phyloP scores from a whole-genome alignment of 2,329 filamentous ascomycete species.

The Sarocladium kiliense region DNA sequence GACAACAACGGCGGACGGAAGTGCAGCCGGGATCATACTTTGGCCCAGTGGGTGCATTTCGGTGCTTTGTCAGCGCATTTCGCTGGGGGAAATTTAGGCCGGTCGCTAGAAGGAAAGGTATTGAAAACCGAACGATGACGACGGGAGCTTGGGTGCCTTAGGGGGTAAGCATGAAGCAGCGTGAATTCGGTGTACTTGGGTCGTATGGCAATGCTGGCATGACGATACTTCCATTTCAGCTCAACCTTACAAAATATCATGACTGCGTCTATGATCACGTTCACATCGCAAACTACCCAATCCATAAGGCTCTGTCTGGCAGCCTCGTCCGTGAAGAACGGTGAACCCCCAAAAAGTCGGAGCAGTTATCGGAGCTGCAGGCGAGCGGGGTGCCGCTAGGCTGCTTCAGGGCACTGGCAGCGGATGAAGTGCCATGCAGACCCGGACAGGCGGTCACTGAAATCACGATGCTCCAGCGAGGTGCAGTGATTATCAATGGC shows the following conservation, averaged over 20 bases:
- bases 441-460: background rate
- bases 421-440: background rate
- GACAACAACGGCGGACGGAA: background rate
- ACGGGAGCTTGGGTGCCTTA: background rate
- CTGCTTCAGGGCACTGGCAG: background rate
- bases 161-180: background rate
- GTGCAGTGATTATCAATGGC: background rate
- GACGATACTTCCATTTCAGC: too few species aligned
- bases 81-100: background rate
- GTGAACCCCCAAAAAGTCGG: background rate
- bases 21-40: too few species aligned
- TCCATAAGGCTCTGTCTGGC: background rate
- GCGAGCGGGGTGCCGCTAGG: background rate
- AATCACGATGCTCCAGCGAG: background rate
- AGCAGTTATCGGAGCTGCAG: conserved; percentile 4
- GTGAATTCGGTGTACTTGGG: too few species aligned
- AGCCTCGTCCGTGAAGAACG: background rate
- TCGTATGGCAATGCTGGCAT: too few species aligned
- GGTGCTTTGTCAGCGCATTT: conserved; percentile 6
- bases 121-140: background rate
- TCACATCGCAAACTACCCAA: too few species aligned
- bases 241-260: too few species aligned
- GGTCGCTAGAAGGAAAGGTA: background rate
- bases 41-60: background rate
- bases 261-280: too few species aligned